These are phyloP conservation scores for Pharus latifolius DNA, from an alignment of 176 grass and related monocot genomes.

Conservation along the genomic window DNA sequence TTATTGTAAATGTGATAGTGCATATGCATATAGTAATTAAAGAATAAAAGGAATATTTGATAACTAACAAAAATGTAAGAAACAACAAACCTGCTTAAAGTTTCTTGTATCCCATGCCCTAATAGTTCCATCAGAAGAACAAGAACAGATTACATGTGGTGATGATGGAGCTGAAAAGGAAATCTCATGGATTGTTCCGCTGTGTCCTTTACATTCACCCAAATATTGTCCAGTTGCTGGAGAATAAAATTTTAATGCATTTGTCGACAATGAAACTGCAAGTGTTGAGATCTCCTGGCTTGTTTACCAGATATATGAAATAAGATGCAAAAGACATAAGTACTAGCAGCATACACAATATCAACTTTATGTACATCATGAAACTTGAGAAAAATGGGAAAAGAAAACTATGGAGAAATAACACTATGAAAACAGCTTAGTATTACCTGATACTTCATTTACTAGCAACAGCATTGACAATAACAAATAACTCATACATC, in stretches of 20 bases:
- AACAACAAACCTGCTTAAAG: conserved; percentile 70
- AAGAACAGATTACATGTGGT: conserved; percentile 68
- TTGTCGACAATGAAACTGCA: conserved; percentile 80
- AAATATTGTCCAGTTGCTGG: conserved; percentile 74
- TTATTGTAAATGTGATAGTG: not conserved
- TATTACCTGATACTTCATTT: not conserved
- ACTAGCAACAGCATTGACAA: not conserved
- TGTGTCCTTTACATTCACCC: conserved; percentile 66
- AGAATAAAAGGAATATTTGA: not conserved
- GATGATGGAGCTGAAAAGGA: conserved; percentile 64
- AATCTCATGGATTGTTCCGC: conserved; percentile 68
- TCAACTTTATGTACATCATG: not conserved
- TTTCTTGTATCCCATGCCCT: conserved; percentile 91
- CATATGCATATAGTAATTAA: not conserved
- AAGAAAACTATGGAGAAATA: not conserved
- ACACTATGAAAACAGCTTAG: not conserved
- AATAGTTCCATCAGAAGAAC: conserved; percentile 76
- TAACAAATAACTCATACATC: not conserved
- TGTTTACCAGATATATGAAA: conserved; percentile 21
- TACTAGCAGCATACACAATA: not conserved
- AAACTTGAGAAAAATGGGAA: not conserved
- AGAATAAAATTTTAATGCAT: conserved; percentile 74
- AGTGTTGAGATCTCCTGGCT: conserved; percentile 77
- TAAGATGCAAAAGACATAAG: conserved; percentile 6
- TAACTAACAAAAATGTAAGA: not conserved